Base-by-base conservation (phyloP, 2,329 filamentous ascomycete genomes). In the Coniella lustricola region DNA sequence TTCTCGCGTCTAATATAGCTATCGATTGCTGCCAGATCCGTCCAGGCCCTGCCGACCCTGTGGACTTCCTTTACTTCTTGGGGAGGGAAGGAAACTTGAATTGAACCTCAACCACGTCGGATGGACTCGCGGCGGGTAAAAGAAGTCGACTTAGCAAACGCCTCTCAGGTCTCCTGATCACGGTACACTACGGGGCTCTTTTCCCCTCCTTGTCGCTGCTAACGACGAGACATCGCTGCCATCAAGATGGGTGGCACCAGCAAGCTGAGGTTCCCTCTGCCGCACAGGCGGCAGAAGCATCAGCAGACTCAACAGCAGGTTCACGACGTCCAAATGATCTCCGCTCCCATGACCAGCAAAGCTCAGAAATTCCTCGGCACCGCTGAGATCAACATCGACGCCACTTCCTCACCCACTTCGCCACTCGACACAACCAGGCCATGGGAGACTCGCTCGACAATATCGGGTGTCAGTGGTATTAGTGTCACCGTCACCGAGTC, bases 341-440 rank as follows among this genome's bases (percentile, higher is more conserved):
- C 63, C n/a, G 63, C 64, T 32, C 66, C 69, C 2, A 63, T 73
- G 55, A 74, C 70, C 50, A 52, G 41, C 40, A 78, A 78, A 57
- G 74, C 71, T 1, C 73, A 76, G 55, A 73, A 70, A 55, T 67
- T 77, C 14, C 59, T 78, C 34, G 75, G 74, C 20, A 68, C 69
- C 4, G 65, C 67, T 21, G 68, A 69, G 5, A 63, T 74, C 56
- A 72, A 63, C 54, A 63, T 69, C 51, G 49, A 51, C 42, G 35
- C 42, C 10, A 70, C 73, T 52, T 60, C 66, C 8, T 55, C 62
- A 3, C 54, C 51, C 32, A 46, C 51, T 14, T 50, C 47, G 5
- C 50, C 50, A 3, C 51, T 46, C 14, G 56, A 53, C 21, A n/a
- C 53, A 9, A 54, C 60, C 25, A 58, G 60, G 34, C 54, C 56